Evolutionary conservation across 2,329 filamentous ascomycete genomes (phyloP).

Genomic region (Sporothrix brasiliensis): DNA sequence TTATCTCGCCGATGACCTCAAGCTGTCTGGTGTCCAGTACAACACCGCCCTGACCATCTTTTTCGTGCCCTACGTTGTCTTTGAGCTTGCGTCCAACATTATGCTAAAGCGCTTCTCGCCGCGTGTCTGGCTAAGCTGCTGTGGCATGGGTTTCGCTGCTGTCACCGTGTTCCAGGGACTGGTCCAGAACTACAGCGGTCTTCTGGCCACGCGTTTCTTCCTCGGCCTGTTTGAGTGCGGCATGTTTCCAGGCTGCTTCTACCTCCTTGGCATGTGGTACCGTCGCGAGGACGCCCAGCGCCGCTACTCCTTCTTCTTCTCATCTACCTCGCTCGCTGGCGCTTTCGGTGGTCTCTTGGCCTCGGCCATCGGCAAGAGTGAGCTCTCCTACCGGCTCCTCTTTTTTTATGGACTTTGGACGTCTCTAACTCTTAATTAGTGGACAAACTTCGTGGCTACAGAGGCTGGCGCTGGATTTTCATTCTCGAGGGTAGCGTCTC

Average conservation of each 20-base stretch:
- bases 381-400: slow-evolving; percentile 31
- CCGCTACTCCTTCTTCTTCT: slow-evolving; percentile 93
- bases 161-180: slow-evolving; percentile 42
- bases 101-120: slow-evolving; percentile 69
- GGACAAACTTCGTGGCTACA: slow-evolving; percentile 68
- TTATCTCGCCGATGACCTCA: slow-evolving; percentile 62
- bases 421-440: slow-evolving; percentile 45
- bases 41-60: slow-evolving; percentile 74
- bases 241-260: slow-evolving; percentile 75
- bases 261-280: slow-evolving; percentile 88
- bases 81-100: slow-evolving; percentile 74
- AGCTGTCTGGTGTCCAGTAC: slow-evolving; percentile 63
- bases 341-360: slow-evolving; percentile 87
- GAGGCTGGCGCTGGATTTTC: slow-evolving; percentile 81
- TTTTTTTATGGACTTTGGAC: not conserved
- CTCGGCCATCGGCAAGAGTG: slow-evolving; percentile 78
- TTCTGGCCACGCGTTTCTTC: slow-evolving; percentile 46
- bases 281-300: slow-evolving; percentile 84
- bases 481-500: slow-evolving; percentile 74
- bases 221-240: slow-evolving; percentile 56
- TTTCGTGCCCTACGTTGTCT: slow-evolving; percentile 75
- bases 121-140: slow-evolving; percentile 75
- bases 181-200: slow-evolving; percentile 41
- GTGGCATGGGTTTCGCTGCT: slow-evolving; percentile 69
- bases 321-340: slow-evolving; percentile 74